Percentiles rank a stretch among this genome's conserved stretches.
Evolutionary conservation across 139 green algal genomes (phyloP).

Genomic region (Axilococcus clingmanii): DNA sequence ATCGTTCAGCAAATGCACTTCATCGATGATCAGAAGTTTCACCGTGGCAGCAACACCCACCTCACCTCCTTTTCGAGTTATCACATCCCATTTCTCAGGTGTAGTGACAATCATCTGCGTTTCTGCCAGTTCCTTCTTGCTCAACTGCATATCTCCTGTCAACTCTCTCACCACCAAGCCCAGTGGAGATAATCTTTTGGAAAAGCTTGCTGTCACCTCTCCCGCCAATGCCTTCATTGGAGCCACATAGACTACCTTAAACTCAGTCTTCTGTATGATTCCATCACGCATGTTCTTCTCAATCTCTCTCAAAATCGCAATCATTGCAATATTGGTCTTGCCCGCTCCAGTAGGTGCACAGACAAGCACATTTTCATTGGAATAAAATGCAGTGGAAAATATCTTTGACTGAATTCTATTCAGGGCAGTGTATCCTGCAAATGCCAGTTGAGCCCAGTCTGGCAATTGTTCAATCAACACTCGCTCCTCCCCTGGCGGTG

Average conservation of each 20-base stretch:
- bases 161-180: slow-evolving; percentile 78
- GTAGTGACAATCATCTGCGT: slow-evolving; percentile 99
- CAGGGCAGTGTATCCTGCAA: slow-evolving; percentile 85
- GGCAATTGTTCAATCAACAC: slow-evolving; percentile 66
- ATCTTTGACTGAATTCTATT: slow-evolving; percentile 94
- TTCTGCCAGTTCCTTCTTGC: slow-evolving; percentile 84
- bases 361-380: slow-evolving; percentile 89
- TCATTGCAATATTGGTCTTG: slow-evolving; percentile 99
- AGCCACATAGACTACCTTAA: slow-evolving; percentile 95
- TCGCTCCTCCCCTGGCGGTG: slow-evolving; percentile 37
- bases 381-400: slow-evolving; percentile 61
- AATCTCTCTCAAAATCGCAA: slow-evolving; percentile 83
- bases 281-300: slow-evolving; percentile 58
- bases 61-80: slow-evolving; percentile 89
- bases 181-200: slow-evolving; percentile 64
- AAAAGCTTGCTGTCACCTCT: slow-evolving; percentile 80
- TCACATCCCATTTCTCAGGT: slow-evolving; percentile 99
- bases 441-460: slow-evolving; percentile 74
- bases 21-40: slow-evolving; percentile 81
- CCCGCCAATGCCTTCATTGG: slow-evolving; percentile 97
- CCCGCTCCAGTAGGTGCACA: slow-evolving; percentile 82
- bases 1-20: slow-evolving; percentile 94
- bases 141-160: slow-evolving; percentile 94
- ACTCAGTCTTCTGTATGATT: slow-evolving; percentile 51
- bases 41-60: slow-evolving; percentile 64